Evolutionary conservation across 495 filamentous ascomycete species (phyloP).

Genomic region (Penicillium diatomitis): DNA sequence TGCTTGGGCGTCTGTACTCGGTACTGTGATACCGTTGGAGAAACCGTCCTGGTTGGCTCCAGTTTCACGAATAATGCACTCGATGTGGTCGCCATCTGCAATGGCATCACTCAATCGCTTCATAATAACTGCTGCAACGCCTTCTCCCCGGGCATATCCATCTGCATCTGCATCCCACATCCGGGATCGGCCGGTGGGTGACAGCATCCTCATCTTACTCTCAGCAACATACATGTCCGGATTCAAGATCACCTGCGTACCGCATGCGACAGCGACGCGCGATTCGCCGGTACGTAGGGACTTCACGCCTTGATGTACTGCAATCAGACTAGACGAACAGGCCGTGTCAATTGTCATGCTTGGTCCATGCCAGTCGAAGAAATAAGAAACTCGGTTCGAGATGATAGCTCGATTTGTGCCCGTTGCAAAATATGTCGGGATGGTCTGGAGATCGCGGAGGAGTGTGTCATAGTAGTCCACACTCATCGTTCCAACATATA

Average conservation of each 20-base stretch:
- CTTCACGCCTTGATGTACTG: slow-evolving; percentile 32
- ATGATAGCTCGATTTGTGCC: slow-evolving; percentile 40
- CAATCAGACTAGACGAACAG: slow-evolving; percentile 44
- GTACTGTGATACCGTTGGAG: slow-evolving; percentile 28
- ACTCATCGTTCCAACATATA: slow-evolving; percentile 41
- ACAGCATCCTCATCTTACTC: slow-evolving; percentile 27
- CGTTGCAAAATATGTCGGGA: slow-evolving; percentile 42
- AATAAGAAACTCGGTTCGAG: slow-evolving; percentile 48
- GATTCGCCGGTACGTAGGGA: slow-evolving; percentile 33
- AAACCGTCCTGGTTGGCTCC: slow-evolving; percentile 32
- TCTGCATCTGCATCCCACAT: slow-evolving; percentile 38
- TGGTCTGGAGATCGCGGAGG: slow-evolving; percentile 31
- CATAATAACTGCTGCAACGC: slow-evolving; percentile 28
- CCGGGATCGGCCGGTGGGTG: slow-evolving; percentile 16
- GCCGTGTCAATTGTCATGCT: slow-evolving; percentile 51
- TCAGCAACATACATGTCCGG: slow-evolving; percentile 5
- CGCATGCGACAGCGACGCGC: slow-evolving; percentile 26
- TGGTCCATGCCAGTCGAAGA: slow-evolving; percentile 48
- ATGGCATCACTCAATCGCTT: slow-evolving; percentile 28
- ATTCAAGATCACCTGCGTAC: slow-evolving; percentile 27
- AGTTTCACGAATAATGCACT: slow-evolving; percentile 28
- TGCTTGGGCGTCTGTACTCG: slow-evolving; percentile 23
- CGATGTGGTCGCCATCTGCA: slow-evolving; percentile 27
- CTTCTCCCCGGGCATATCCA: slow-evolving; percentile 42
- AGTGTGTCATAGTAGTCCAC: slow-evolving; percentile 40